Conservation (phyloP, 805 yeast genomes). For the Kuraishia ogatae region DNA sequence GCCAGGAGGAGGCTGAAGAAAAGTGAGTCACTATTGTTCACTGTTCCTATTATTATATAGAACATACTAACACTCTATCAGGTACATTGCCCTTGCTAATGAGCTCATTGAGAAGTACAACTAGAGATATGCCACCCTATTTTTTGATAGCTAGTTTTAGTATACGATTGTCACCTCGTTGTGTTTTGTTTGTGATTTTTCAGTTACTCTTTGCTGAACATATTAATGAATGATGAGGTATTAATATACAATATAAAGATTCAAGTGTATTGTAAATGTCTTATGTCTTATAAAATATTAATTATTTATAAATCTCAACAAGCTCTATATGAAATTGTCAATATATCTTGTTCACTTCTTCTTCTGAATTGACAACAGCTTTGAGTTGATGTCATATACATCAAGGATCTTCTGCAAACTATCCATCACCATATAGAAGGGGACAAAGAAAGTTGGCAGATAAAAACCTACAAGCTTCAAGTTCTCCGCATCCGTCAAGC, state of each 20-base stretch:
- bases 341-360: no score
- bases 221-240: no score
- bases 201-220: no score
- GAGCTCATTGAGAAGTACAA: slow-evolving; percentile 49
- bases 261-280: background rate
- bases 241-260: no score
- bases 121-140: no score
- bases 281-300: no score
- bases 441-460: slow-evolving; percentile 65
- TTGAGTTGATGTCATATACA: background rate
- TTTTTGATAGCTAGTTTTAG: no score
- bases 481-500: slow-evolving; percentile 28
- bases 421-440: slow-evolving; percentile 47
- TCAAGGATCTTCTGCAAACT: slow-evolving; percentile 9
- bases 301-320: no score
- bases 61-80: background rate
- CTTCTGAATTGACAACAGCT: background rate
- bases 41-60: no score
- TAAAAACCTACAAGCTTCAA: slow-evolving; percentile 44
- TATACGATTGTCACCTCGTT: no score
- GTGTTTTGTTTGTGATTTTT: no score
- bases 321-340: no score
- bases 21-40: slow-evolving; percentile 31
- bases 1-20: slow-evolving; percentile 86
- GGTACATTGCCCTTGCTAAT: slow-evolving; percentile 59